These are phyloP conservation scores for Umbelopsis isabellina DNA, from an alignment of 192 early-diverging fungal species.

Conservation along the genomic window DNA sequence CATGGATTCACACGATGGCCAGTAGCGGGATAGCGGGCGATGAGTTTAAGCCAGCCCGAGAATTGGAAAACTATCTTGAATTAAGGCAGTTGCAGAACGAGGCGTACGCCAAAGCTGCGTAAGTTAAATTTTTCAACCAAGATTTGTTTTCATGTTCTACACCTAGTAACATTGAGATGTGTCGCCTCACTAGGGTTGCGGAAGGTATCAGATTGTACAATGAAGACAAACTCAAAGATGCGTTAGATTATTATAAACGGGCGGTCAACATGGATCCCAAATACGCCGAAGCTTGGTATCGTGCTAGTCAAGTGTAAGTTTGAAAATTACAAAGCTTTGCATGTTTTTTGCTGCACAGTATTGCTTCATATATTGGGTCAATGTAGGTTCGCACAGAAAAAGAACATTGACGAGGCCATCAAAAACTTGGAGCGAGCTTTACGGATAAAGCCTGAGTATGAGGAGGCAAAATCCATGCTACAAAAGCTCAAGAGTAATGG, in stretches of 20 bases:
- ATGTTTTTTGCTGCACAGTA: background rate
- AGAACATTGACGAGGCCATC: conserved; percentile 54
- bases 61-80: conserved; percentile 35
- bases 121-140: conserved; percentile 18
- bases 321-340: background rate
- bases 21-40: conserved; percentile 22
- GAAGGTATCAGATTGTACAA: conserved; percentile 37
- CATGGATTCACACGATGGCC: background rate
- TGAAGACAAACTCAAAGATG: conserved; percentile 28
- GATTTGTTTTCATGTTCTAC: no score
- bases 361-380: background rate
- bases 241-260: conserved; percentile 36
- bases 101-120: conserved; percentile 39
- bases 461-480: conserved; percentile 48
- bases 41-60: background rate
- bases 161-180: background rate
- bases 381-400: conserved; percentile 31
- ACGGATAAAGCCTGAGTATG: conserved; percentile 45
- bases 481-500: conserved; percentile 18
- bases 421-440: conserved; percentile 57
- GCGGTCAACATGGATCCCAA: conserved; percentile 45
- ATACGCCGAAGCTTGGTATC: conserved; percentile 43
- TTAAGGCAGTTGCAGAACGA: conserved; percentile 38
- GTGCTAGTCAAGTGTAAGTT: conserved; percentile 39
- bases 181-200: conserved; percentile 16